Evolutionary conservation across 371 early-diverging fungal species (phyloP), one percentile per base, ranked within the genome.

Genomic region (Mucor circinelloides): DNA sequence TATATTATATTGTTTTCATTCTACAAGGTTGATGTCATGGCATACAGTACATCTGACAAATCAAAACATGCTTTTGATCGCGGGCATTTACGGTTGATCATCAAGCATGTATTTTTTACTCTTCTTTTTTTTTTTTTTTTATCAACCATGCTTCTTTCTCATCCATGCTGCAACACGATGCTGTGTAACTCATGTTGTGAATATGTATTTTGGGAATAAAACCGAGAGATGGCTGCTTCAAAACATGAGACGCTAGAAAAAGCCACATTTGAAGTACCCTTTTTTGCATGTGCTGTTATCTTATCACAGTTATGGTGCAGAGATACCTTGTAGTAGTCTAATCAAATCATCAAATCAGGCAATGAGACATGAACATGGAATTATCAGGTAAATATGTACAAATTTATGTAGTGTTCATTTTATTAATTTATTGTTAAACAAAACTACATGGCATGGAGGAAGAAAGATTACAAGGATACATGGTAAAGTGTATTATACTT

Each of bases 401-500:
- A 32, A 48, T 1, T 48, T 32, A 60, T 61, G 32, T 50, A 48
- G 61, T 31, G 48, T 21, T 61, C 48, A 61, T 28, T 60, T 61
- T 48, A 48, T 48, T 61, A 59, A 32, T 61, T 61, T 48, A 46
- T 30, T 46, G n/a, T 30, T 31, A 13, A 19, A 32, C 21, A 6
- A 9, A 30, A 21, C 30, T 46, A 30, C 12, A 55, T 9, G 28
- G 19, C 15, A 25, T 34, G 34, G 3, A 54, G 17, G 30, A 28
- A 17, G 23, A 52, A 31, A 27, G 23, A 58, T 58, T 34, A 58
- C 31, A 58, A 56, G 19, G n/a, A 59, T 17, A 25, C 25, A 17
- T 6, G 25, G 12, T 59, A 15, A 59, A 36, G 9, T 40, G 38
- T 23, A 15, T 10, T 1, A 42, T 57, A 32, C 63, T 85, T 97